Base-by-base conservation (phyloP, 1,139 yeast genomes). In the Pichia sp. region DNA sequence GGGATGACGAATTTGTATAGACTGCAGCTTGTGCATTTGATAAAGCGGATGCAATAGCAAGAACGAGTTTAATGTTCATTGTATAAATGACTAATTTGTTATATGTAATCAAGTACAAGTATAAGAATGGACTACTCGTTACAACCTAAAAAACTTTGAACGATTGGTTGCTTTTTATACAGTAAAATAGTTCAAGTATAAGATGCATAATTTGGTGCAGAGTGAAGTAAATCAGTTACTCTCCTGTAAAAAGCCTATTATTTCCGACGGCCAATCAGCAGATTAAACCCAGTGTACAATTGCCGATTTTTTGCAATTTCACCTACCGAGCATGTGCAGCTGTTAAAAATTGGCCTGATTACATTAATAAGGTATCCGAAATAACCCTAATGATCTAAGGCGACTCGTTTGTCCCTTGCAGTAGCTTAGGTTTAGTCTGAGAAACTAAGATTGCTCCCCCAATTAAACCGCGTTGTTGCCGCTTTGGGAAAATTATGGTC, bases 1-100 rank as follows among this genome's bases (percentile, higher is more conserved):
- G 41, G 0, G 30, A 8, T 2, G 54, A 39, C 3, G 50, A 16
- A 33, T 52, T 49, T 14, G 60, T 42, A 22, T 44, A 42, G 11
- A 31, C 5, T 9, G 28, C 7, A 22, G 51, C 48, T 22, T 33
- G 30, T 5, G 50, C 52, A 22, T 10, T n/a, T 9, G 42, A n/a
- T 5, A 41, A 34, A 14, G 43, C 5, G 2, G 48, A 22, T 10
- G 43, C 49, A 42, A 51, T 42, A 3, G 47, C 39, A 2, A 50
- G n/a, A 25, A 46, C 25, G 10, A 50, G 36, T 25, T 42, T 46
- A 19, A 36, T n/a, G 22, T 50, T 41, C 52, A 49, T 49, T 34
- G 22, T 34, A n/a, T 8, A 14, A 31, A 11, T 28, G 9, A 28
- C 11, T 28, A 10, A 28, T 28, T 28, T 28, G 7, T 2, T 28